Evolutionary conservation across 805 yeast genomes (phyloP).

Genomic region (Pichia nanzhaoensis): DNA sequence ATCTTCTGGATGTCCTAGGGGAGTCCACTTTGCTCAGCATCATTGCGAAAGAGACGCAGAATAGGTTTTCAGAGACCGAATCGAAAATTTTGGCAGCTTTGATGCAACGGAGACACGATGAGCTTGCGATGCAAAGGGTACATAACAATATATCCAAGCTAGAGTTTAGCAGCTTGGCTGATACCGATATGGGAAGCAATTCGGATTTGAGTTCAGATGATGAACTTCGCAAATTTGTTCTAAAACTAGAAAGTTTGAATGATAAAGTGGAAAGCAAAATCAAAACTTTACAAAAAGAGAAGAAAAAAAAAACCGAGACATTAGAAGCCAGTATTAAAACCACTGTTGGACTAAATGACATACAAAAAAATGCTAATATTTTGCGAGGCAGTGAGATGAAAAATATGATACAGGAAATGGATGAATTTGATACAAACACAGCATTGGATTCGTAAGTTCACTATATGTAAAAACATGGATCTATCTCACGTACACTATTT

Average conservation of each 20-base stretch:
- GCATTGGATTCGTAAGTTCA: neutral
- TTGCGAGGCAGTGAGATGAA: neutral
- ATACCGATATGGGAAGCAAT: neutral
- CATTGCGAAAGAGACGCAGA: constrained; percentile 8
- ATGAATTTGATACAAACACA: neutral
- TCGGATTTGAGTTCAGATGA: constrained; percentile 10
- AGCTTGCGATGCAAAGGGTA: constrained; percentile 9
- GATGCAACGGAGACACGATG: constrained; percentile 15
- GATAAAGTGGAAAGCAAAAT: constrained; percentile 19
- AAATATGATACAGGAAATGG: neutral
- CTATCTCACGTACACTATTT: constrained; percentile 9
- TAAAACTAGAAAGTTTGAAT: constrained; percentile 25
- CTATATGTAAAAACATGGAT: constrained; percentile 21
- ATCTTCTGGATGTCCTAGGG: constrained; percentile 20
- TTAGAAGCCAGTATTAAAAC: constrained; percentile 13
- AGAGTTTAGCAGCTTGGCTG: constrained; percentile 10
- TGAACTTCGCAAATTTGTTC: constrained; percentile 16
- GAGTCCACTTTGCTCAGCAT: constrained; percentile 18
- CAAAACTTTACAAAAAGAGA: constrained; percentile 9
- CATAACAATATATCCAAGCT: constrained; percentile 13
- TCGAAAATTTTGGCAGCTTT: constrained; percentile 15
- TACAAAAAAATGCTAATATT: neutral
- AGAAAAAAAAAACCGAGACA: constrained; percentile 15
- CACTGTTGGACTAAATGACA: constrained; percentile 1
- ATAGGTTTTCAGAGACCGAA: constrained; percentile 5